These are phyloP conservation scores for Setaria viridis DNA, from an alignment of 202 grass and related monocot species.

Conservation along the genomic window DNA sequence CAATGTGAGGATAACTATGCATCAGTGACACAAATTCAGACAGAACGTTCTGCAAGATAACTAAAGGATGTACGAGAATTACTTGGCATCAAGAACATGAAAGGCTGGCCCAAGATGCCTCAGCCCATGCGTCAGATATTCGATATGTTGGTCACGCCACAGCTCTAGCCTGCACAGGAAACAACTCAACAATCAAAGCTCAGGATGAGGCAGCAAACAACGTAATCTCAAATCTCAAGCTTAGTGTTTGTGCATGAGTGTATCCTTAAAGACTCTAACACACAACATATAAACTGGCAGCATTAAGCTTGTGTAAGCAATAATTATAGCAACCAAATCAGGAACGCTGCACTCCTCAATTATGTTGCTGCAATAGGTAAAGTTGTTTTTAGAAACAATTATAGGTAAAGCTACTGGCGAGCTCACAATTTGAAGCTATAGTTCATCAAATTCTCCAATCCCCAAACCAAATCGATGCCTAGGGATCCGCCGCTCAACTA, in stretches of 20 bases:
- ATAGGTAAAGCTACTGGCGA: background rate
- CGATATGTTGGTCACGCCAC: constrained; percentile 75
- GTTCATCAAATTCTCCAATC: background rate
- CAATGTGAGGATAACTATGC: background rate
- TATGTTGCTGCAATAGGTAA: background rate
- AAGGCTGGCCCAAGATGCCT: constrained; percentile 69
- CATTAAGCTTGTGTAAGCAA: constrained; percentile 7
- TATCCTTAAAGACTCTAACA: background rate
- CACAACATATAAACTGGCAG: constrained; percentile 14
- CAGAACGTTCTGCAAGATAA: constrained; percentile 12
- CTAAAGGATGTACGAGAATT: constrained; percentile 35
- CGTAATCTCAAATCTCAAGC: background rate
- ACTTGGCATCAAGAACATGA: constrained; percentile 91
- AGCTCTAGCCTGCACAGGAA: constrained; percentile 75
- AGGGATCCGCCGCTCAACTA: constrained; percentile 6
- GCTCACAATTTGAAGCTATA: constrained; percentile 8
- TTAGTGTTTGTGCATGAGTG: background rate
- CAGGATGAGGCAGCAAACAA: background rate
- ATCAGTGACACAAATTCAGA: background rate
- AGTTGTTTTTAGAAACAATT: background rate
- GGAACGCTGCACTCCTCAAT: background rate
- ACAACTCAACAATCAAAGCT: background rate
- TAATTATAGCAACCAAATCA: background rate
- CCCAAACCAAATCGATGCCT: background rate
- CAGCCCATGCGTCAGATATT: constrained; percentile 71